Evolutionary conservation across 768 basidiomycete species (phyloP), one percentile per base, ranked within the genome.

Genomic region (Boletus patriciae): DNA sequence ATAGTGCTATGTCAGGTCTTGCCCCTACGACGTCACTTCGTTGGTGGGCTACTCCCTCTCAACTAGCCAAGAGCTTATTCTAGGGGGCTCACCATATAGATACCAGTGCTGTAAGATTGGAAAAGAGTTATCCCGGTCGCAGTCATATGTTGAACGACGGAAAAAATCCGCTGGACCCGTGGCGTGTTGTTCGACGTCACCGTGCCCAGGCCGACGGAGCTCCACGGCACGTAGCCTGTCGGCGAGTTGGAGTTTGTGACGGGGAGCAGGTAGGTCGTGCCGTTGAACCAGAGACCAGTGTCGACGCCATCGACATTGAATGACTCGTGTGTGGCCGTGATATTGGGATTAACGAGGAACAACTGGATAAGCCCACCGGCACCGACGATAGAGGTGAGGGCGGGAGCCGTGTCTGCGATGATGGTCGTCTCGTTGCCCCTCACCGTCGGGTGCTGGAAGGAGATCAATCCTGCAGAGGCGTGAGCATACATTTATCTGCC

Each of bases 381-480:
- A 0, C 29, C 5, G 21, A 66, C 18, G 47, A 65, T 0, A 6
- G 0, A 7, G 0, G 36, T 67, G 16, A 66, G 1, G 12, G n/a
- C 40, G 0, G 6, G 1, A 2, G 64, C 66, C 1, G 60, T 67
- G 0, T 61, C 61, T 37, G 66, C 68, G 41, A 73, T 70, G 41
- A 73, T 70, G 10, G 67, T 71, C 11, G 55, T 55, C n/a, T 11
- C 49, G 21, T 52, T 57, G 21, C 38, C 9, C 6, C 65, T 58
- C 10, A 60, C 59, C 16, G 66, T 66, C 6, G 70, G 71, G 27
- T 60, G 70, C 49, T 63, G 57, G 55, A 57, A 71, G 6, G 70
- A 73, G 0, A 70, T 68, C 19, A 62, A 63, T 11, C 70, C 71
- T 71, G 36, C 15, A 36, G 4, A 33, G 34, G 13, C 3, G 36